Conservation (phyloP, 305 asterid genomes). For the Coffea humblotiana region DNA sequence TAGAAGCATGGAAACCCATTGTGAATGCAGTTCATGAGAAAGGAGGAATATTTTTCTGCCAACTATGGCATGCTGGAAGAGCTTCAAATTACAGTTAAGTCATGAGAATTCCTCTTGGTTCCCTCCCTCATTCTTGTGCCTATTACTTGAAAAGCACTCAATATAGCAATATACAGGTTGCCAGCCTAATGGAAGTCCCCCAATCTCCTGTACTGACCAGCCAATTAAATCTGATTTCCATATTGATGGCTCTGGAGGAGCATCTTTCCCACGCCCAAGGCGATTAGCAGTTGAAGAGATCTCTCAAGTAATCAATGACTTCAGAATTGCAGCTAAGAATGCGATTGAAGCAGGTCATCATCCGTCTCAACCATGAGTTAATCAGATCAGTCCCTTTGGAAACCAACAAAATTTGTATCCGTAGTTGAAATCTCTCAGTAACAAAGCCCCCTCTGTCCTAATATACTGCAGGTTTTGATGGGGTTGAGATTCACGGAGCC, state of each 20-base stretch:
- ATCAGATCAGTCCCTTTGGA: neutral
- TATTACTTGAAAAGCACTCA: neutral
- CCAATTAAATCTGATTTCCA: constrained; percentile 3
- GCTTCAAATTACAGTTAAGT: constrained; percentile 20
- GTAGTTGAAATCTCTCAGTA: neutral
- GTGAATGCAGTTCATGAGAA: constrained; percentile 17
- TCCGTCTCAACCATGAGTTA: neutral
- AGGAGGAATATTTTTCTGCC: constrained; percentile 23
- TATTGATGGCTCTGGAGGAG: constrained; percentile 4
- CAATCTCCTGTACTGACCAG: constrained; percentile 22
- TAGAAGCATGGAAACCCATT: constrained; percentile 24
- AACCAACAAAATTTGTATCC: neutral
- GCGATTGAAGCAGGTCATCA: constrained; percentile 22
- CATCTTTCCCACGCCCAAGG: constrained; percentile 12
- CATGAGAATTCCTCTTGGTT: neutral
- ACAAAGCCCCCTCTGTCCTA: neutral
- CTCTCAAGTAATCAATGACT: constrained; percentile 15
- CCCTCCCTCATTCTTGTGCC: neutral
- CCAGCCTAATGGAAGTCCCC: constrained; percentile 16
- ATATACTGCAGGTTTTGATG: constrained; percentile 57
- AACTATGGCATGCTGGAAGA: constrained; percentile 26
- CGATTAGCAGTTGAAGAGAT: constrained; percentile 15
- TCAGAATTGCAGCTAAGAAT: constrained; percentile 16
- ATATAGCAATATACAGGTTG: constrained; percentile 3
- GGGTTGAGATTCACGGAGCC: constrained; percentile 75